Percentiles rank a stretch among this genome's conserved stretches.
phyloP scores from a whole-genome alignment of 2,329 filamentous ascomycete genomes.

The Talaromyces funiculosus region DNA sequence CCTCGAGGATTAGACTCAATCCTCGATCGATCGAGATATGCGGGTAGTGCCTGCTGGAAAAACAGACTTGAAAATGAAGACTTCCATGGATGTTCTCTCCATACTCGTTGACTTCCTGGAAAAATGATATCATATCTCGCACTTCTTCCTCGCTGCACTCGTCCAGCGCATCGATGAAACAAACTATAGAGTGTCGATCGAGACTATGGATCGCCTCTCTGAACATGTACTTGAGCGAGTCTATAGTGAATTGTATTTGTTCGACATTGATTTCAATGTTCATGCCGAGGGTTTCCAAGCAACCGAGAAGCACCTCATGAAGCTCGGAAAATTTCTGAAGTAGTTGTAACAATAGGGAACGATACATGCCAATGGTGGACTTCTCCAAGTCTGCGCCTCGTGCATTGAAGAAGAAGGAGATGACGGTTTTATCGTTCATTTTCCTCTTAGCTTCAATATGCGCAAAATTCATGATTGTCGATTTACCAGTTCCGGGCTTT shows the following conservation, averaged over 20 bases:
- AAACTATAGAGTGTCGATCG: slow-evolving; percentile 19
- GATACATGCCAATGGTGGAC: slow-evolving; percentile 24
- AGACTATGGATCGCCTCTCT: slow-evolving; percentile 15
- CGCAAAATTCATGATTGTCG: slow-evolving; percentile 30
- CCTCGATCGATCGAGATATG: slow-evolving; percentile 30
- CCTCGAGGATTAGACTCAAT: slow-evolving; percentile 34
- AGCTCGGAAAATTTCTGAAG: slow-evolving; percentile 20
- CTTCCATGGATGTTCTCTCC: slow-evolving; percentile 15
- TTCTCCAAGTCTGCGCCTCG: slow-evolving; percentile 21
- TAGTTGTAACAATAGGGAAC: slow-evolving; percentile 24
- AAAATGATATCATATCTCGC: slow-evolving; percentile 32
- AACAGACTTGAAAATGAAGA: slow-evolving; percentile 27
- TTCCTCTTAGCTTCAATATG: slow-evolving; percentile 6
- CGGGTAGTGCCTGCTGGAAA: slow-evolving; percentile 44
- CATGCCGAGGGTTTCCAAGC: neutral
- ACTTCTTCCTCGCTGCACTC: slow-evolving; percentile 40
- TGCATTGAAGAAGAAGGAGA: slow-evolving; percentile 28
- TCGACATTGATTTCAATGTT: too few relatives aligned
- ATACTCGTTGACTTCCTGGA: slow-evolving; percentile 27
- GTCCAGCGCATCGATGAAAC: slow-evolving; percentile 45
- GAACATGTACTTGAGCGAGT: neutral
- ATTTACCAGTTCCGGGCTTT: slow-evolving; percentile 35
- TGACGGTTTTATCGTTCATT: neutral
- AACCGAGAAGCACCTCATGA: slow-evolving; percentile 6
- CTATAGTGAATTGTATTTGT: neutral